Percentiles rank a stretch among this genome's conserved stretches.
Conservation (phyloP, 2,329 filamentous ascomycete species). For the Ophiocordyceps camponoti-floridani region DNA sequence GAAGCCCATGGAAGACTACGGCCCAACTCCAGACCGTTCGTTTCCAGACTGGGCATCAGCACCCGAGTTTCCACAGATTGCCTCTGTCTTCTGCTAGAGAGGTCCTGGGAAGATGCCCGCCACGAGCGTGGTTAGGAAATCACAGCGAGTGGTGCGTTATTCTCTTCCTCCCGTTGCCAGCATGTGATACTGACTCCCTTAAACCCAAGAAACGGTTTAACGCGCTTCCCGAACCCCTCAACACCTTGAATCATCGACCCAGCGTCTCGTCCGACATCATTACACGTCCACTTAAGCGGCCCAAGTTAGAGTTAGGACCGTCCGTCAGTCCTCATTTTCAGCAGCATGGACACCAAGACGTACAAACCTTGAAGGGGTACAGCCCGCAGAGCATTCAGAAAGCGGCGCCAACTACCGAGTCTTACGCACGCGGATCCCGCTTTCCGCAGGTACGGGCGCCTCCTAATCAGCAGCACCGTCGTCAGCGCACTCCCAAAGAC, state of each 20-base stretch:
- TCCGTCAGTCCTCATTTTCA: constrained; percentile 1
- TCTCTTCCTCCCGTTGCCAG: too few relatives aligned
- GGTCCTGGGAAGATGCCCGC: background rate
- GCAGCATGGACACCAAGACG: background rate
- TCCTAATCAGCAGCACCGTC: background rate
- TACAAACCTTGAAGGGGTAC: background rate
- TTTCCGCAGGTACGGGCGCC: too few relatives aligned
- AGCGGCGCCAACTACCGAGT: background rate
- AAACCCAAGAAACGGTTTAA: background rate
- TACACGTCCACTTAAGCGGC: constrained; percentile 1
- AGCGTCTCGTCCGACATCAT: background rate
- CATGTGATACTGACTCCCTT: background rate
- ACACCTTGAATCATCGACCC: constrained; percentile 1
- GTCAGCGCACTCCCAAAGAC: background rate
- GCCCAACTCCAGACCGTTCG: constrained; percentile 15
- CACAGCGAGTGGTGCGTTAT: background rate
- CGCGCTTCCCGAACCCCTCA: background rate
- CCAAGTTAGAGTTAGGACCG: background rate
- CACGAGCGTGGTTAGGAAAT: background rate
- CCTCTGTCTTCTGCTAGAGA: background rate
- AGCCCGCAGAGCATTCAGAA: background rate
- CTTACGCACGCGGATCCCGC: too few relatives aligned
- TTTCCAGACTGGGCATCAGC: constrained; percentile 24
- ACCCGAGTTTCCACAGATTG: background rate
- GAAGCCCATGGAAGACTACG: constrained; percentile 16